Base-by-base conservation (phyloP, 208 protist species). In the Leishmania tarentolae region DNA sequence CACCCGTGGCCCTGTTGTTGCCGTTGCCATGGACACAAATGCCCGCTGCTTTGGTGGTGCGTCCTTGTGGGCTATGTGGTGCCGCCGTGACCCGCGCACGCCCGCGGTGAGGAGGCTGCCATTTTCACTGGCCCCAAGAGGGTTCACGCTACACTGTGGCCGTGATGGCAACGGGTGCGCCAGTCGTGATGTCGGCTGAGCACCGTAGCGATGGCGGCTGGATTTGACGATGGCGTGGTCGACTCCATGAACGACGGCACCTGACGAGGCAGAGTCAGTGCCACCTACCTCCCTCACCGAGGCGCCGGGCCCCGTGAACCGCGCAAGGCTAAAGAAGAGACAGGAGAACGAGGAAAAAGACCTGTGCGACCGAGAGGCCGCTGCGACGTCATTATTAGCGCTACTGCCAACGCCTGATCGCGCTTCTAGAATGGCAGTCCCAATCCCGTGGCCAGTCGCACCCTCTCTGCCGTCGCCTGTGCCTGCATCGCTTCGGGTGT, bases 261-360 rank as follows among this genome's bases (percentile, higher is more conserved):
- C 56, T 50, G 70, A 21, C 44, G 47, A 53, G 46, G 40, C 21
- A 76, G 21, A 1, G 61, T n/a, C 7, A n/a, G 42, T 11, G 68
- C 15, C 68, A 2, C 19, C 42, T 47, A 46, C 68, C 7, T n/a
- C 42, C 9, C 42, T 52, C 13, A 9, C 19, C n/a, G 35, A 72
- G 31, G 24, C 50, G 35, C 24, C 28, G 68, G 2, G 19, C 68
- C 44, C 61, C 3, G 44, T 78, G 35, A 50, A 15, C 52, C 61
- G 65, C 11, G 61, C 79, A 0, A 78, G 37, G 37, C 72, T 77
- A 37, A 63, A 72, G 21, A 78, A 50, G 28, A 59, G 61, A 31
- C 44, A 78, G 19, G 35, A 63, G 8, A 73, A 74, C 21, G 72
- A 75, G 35, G 59, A 78, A 42, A 40, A 31, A 53, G 73, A 78